Base-by-base conservation (phyloP, 2,329 filamentous ascomycete species). In the Decorospora gaudefroyi region DNA sequence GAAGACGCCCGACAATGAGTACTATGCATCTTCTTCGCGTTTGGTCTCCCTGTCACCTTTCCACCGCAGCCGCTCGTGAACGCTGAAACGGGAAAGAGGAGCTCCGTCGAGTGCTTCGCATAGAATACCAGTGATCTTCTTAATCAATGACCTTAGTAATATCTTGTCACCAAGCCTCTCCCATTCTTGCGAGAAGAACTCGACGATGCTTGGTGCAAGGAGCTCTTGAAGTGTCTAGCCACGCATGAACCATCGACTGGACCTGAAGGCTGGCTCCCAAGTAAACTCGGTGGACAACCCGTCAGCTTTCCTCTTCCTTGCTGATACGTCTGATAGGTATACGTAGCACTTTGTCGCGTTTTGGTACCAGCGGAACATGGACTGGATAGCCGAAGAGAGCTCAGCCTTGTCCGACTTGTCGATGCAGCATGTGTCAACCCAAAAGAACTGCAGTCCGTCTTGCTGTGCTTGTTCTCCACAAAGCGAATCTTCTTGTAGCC, bases 201-300 rank as follows among this genome's bases (percentile, higher is more conserved):
- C 29, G 0, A 33, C 37, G 3, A 8, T 11, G 28, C 10, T 31
- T 3, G 37, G 37, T 4, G 37, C 37, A 13, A 41, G 37, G 18
- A 41, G 37, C 29, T 41, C 37, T 33, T 41, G 37, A 6, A 41
- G 37, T 4, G 37, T 41, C 37, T 22, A 40, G 9, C 25, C 34
- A 9, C 23, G 34, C 7, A 16, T 37, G 17, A 37, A 37, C 23
- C 34, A 37, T 21, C 23, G 4, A 13, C 21, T 41, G 25, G 1
- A 25, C 11, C 12, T 21, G 18, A 13, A 31, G 22, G 10, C 23
- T 26, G 2, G 27, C 12, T 19, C 19, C 23, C 6, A 30, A 3
- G 6, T 25, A 16, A 13, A 22, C 17, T 4, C 17, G 18, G 7
- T 9, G n/a, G 12, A 21, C 5, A 7, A 21, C 25, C 11, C 25